Base-by-base conservation (phyloP, 2,329 filamentous ascomycete genomes). In the Cladorrhinum sp. region DNA sequence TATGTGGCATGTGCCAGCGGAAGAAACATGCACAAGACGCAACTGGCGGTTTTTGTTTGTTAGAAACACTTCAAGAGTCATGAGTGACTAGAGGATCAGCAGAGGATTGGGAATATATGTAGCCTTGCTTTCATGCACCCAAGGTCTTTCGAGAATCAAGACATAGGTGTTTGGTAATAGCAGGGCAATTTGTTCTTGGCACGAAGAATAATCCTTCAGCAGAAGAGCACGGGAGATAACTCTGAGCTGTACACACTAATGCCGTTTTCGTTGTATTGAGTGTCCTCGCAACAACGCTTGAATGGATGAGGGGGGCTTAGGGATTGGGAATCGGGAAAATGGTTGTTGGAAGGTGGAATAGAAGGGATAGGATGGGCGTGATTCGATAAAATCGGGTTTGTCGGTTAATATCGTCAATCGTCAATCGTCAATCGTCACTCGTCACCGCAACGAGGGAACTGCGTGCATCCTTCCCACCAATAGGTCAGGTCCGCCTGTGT, bases 211-310 rank as follows among this genome's bases (percentile, higher is more conserved):
- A 76, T 83, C 81, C 81, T 83, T 83, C 81, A 82, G 77, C 80
- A 80, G 77, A 74, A 71, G 77, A 79, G 80, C 79, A 81, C 75
- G 70, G 73, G 62, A 72, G 69, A 64, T 72, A 75, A 78, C 79
- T 77, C 80, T 75, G 73, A 79, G 81, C 79, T 82, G 81, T 83
- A 84, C 81, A 84, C 81, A 84, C 81, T 76, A 74, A 83, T 83
- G 81, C 81, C 81, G 73, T 79, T 62, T 56, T 20, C 21, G 30
- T 55, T 59, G 26, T 50, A n/a, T 46, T 42, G 21, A 48, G 39
- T 50, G 24, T 42, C 39, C 51, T 56, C 57, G 20, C 28, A 36
- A 57, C n/a, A 24, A 52, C 30, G 12, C 20, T 28, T 46, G 39
- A 60, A 26, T 51, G 52, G 20, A 26, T 14, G 39, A 55, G 9